phyloP scores from a whole-genome alignment of 2,329 filamentous ascomycete genomes.

The Canariomyces notabilis region DNA sequence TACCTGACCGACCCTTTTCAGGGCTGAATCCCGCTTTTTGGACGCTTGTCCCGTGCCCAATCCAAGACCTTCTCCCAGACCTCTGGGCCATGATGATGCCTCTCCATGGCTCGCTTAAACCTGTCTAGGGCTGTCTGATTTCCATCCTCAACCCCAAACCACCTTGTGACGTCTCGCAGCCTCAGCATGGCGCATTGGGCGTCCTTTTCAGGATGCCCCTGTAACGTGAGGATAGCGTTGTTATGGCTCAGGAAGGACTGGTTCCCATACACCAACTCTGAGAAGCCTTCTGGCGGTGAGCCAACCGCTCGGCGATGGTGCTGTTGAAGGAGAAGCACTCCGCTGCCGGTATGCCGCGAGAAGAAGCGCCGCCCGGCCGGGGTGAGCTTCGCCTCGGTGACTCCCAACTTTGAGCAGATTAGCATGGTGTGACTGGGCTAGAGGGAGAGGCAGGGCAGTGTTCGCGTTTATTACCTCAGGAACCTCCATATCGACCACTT shows the following conservation, averaged over 20 bases:
- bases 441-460: background rate
- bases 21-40: background rate
- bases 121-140: conserved; percentile 29
- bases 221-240: conserved; percentile 39
- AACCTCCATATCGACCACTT: conserved; percentile 33
- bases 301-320: conserved; percentile 39
- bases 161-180: conserved; percentile 33
- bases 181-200: conserved; percentile 35
- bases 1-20: background rate
- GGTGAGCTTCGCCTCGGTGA: conserved; percentile 35
- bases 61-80: conserved; percentile 34
- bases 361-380: conserved; percentile 36
- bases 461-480: conserved; percentile 30
- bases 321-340: conserved; percentile 33
- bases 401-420: conserved; percentile 29
- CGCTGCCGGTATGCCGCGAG: conserved; percentile 15
- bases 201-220: conserved; percentile 43
- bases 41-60: conserved; percentile 24
- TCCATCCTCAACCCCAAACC: conserved; percentile 33
- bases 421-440: background rate
- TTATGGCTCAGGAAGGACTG: conserved; percentile 36
- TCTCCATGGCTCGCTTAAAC: conserved; percentile 28
- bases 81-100: conserved; percentile 34
- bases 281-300: conserved; percentile 30
- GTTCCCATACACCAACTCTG: conserved; percentile 32